These are phyloP conservation scores for Collariella sp. DNA, from an alignment of 495 filamentous ascomycete species.

Conservation along the genomic window DNA sequence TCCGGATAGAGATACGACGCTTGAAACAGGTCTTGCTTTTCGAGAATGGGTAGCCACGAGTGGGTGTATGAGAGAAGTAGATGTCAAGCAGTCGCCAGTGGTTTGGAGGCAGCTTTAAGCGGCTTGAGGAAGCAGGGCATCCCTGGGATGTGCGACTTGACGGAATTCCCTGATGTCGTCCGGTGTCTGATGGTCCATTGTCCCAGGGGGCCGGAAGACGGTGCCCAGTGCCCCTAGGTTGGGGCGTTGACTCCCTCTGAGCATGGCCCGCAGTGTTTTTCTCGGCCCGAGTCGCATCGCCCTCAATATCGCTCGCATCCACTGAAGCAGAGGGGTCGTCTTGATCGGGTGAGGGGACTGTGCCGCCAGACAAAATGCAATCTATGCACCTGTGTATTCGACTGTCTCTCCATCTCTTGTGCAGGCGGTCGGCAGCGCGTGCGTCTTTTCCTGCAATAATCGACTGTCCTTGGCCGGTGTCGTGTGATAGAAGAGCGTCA, in stretches of 20 bases:
- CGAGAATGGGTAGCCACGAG: slow-evolving; percentile 62
- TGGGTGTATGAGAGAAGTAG: slow-evolving; percentile 70
- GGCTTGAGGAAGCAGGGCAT: not conserved
- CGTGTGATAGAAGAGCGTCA: slow-evolving; percentile 21
- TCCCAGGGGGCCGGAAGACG: not conserved
- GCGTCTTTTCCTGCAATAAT: slow-evolving; percentile 42
- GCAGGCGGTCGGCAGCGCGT: slow-evolving; percentile 43
- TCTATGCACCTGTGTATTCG: slow-evolving; percentile 47
- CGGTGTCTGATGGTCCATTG: not conserved
- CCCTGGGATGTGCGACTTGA: not conserved
- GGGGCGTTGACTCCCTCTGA: not conserved
- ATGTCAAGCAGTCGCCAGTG: slow-evolving; percentile 59
- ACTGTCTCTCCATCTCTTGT: slow-evolving; percentile 51
- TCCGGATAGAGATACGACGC: slow-evolving; percentile 36
- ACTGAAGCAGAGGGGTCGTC: slow-evolving; percentile 26
- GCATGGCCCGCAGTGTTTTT: not conserved
- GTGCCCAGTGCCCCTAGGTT: not conserved
- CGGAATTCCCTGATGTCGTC: slow-evolving; percentile 3
- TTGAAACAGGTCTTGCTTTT: slow-evolving; percentile 56
- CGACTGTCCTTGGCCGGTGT: slow-evolving; percentile 16
- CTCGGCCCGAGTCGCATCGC: slow-evolving; percentile 16
- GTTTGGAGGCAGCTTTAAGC: slow-evolving; percentile 47
- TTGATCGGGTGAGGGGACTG: slow-evolving; percentile 25
- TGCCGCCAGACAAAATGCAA: slow-evolving; percentile 41
- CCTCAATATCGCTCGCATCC: slow-evolving; percentile 28